Conservation (phyloP, 75 land plant species). For the Picea glauca region DNA sequence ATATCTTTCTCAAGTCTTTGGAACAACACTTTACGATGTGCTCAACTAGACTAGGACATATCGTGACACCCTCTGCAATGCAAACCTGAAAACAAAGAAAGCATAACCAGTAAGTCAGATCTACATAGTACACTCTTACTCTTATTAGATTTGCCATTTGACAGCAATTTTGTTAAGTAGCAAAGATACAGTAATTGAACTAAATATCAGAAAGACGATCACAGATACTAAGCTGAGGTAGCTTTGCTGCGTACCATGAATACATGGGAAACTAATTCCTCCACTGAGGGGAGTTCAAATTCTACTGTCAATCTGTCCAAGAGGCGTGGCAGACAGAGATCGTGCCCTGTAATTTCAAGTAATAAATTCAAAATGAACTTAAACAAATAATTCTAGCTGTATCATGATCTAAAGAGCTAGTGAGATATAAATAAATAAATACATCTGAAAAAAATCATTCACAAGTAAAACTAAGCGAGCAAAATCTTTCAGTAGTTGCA, state of each 20-base stretch:
- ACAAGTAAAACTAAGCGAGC: background rate
- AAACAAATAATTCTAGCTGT: background rate
- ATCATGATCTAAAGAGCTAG: background rate
- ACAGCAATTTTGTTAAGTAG: background rate
- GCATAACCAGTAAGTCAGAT: background rate
- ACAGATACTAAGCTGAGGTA: background rate
- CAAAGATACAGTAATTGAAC: background rate
- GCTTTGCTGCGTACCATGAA: slow-evolving; percentile 41
- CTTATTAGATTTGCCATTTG: background rate
- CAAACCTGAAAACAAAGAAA: slow-evolving; percentile 54
- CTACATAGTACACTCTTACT: background rate
- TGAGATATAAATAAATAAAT: background rate
- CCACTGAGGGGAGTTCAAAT: slow-evolving; percentile 50
- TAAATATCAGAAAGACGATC: background rate
- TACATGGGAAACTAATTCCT: slow-evolving; percentile 49
- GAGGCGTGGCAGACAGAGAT: slow-evolving; percentile 55
- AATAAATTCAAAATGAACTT: background rate
- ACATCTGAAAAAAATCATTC: no score
- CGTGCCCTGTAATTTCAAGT: slow-evolving; percentile 24
- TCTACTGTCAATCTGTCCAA: slow-evolving; percentile 38
- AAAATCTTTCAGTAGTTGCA: background rate
- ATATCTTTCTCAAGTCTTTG: slow-evolving; percentile 70
- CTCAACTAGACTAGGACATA: slow-evolving; percentile 37
- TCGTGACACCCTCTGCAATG: slow-evolving; percentile 47
- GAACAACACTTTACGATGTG: slow-evolving; percentile 39